Base-by-base conservation (phyloP, 2,329 filamentous ascomycete genomes). In the Exophiala bonariae region DNA sequence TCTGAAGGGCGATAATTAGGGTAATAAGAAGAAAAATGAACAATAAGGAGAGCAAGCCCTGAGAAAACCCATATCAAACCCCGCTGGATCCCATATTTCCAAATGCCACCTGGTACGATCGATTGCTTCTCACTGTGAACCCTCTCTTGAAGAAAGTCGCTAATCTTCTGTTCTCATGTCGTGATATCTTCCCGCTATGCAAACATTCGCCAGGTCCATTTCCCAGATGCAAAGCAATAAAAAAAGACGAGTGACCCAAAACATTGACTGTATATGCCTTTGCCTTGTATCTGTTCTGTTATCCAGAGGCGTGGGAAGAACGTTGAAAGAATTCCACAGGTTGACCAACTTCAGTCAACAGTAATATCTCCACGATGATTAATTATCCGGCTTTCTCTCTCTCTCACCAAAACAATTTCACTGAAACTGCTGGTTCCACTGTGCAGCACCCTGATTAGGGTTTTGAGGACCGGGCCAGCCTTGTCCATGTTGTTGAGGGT, bases 401-500 rank as follows among this genome's bases (percentile, higher is more conserved):
- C 11, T 38, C 35, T 26, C 23, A 26, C 23, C 23, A 6, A 26
- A 26, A 6, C 6, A 30, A 8, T 18, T 36, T 42, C 31, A 57
- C 37, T 55, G 54, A 38, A 50, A 58, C 13, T 44, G 42, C 34
- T 50, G 54, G n/a, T 47, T 55, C 56, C 52, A 56, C 31, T 52
- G 50, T 33, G 42, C 45, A 26, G 44, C 51, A 40, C 31, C 45
- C 37, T 52, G 54, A 32, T 36, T 35, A 23, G 49, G 54, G n/a
- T 34, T 40, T 31, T 54, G 54, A 19, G 50, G 47, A 14, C 51
- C 54, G 35, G 49, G 41, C 56, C 55, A 57, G 34, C 49, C 51
- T 38, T 59, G 56, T 30, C 50, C 49, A 39, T 40, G 44, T 22
- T 55, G 56, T 31, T 54, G 52, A 23, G 49, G 52, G 20, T 54